Conservation (phyloP, 331 rosid species). For the Phaseolus coccineus region DNA sequence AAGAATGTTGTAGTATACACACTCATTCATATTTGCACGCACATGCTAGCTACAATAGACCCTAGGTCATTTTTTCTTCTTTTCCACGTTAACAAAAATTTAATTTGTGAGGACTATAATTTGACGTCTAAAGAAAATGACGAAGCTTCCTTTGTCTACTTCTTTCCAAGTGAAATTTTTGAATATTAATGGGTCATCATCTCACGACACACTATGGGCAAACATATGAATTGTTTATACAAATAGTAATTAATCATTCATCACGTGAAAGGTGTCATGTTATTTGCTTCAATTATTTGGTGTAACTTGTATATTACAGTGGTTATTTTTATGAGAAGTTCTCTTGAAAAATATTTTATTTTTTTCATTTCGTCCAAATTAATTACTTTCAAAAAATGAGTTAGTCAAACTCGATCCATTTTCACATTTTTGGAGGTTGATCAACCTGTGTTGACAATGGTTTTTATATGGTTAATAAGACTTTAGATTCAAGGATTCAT, state of each 20-base stretch:
- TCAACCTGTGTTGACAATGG: too few relatives aligned
- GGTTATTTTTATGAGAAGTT: neutral
- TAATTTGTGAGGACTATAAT: neutral
- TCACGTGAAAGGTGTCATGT: neutral
- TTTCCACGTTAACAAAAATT: neutral
- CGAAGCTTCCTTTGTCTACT: constrained; percentile 23
- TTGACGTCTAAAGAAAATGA: neutral
- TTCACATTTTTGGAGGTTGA: too few relatives aligned
- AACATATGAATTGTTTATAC: constrained; percentile 32
- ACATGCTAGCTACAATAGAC: neutral
- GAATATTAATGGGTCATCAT: constrained; percentile 29
- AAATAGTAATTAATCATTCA: constrained; percentile 32
- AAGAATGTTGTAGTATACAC: too few relatives aligned
- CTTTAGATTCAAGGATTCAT: too few relatives aligned
- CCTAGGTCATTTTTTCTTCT: neutral
- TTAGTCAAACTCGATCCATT: too few relatives aligned
- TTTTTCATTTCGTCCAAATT: neutral
- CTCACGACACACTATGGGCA: constrained; percentile 4
- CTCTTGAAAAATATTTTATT: neutral
- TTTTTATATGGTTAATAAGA: too few relatives aligned
- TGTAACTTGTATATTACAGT: neutral
- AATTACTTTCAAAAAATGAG: neutral
- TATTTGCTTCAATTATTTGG: neutral
- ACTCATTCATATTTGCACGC: too few relatives aligned
- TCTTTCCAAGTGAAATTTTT: constrained; percentile 15